Conservation (phyloP, 768 basidiomycete species). For the Cystofilobasidium capitatum region DNA sequence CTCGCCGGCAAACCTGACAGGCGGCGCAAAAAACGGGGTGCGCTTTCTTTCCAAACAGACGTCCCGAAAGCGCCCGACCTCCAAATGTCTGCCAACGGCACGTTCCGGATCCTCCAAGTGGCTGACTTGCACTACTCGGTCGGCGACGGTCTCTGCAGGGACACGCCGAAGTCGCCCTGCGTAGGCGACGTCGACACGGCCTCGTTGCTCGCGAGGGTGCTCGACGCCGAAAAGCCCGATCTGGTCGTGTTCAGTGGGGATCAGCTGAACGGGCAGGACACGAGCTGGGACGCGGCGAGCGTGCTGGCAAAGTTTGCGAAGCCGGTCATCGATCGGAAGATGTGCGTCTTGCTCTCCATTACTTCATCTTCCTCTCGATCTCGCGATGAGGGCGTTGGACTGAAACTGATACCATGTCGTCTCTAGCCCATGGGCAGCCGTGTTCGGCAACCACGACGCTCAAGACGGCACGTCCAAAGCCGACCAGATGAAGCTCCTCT, state of each 20-base stretch:
- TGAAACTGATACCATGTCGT: neutral
- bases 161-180: slow-evolving; percentile 51
- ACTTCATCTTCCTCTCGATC: neutral
- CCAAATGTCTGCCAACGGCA: slow-evolving; percentile 71
- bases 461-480: slow-evolving; percentile 16
- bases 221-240: slow-evolving; percentile 78
- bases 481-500: slow-evolving; percentile 7
- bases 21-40: neutral
- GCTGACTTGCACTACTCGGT: slow-evolving; percentile 92
- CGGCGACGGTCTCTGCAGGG: slow-evolving; percentile 58
- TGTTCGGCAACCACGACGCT: slow-evolving; percentile 92
- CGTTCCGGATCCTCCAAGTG: slow-evolving; percentile 59
- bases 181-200: slow-evolving; percentile 68
- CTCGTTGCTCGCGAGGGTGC: slow-evolving; percentile 57
- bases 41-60: neutral
- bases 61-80: slow-evolving; percentile 50
- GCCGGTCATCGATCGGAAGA: slow-evolving; percentile 57
- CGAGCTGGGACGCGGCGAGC: slow-evolving; percentile 78
- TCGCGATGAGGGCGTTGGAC: neutral
- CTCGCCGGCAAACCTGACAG: slow-evolving; percentile 6
- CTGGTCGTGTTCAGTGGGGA: slow-evolving; percentile 79
- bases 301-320: slow-evolving; percentile 80
- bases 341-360: neutral
- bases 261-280: slow-evolving; percentile 49
- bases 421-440: slow-evolving; percentile 72